These are phyloP conservation scores for Aspergillus fijiensis DNA, from an alignment of 2,329 filamentous ascomycete species.

Conservation along the genomic window DNA sequence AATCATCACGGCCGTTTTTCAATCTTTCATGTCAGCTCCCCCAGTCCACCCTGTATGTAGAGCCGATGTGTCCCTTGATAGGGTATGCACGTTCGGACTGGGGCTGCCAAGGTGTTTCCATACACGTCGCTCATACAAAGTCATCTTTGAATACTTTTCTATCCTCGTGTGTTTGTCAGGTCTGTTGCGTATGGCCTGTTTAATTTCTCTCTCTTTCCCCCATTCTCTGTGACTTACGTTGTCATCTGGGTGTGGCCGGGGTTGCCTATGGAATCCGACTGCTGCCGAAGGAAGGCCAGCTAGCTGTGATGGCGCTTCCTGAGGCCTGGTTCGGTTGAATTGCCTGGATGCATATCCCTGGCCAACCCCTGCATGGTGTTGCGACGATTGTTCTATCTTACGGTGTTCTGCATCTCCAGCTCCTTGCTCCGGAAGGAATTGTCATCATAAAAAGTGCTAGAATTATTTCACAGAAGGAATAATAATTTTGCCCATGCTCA, in stretches of 20 bases:
- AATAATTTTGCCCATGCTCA: neutral
- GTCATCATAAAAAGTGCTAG: conserved; percentile 20
- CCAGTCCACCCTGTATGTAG: conserved; percentile 23
- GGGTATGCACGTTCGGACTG: conserved; percentile 21
- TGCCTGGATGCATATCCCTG: conserved; percentile 10
- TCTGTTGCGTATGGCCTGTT: neutral
- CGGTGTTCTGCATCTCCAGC: conserved; percentile 13
- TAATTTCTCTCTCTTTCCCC: conserved; percentile 2
- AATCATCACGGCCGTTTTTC: conserved; percentile 19
- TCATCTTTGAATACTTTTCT: neutral
- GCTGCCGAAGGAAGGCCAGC: neutral
- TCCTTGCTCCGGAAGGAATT: conserved; percentile 17
- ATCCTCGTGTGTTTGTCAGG: conserved; percentile 6
- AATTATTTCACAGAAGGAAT: conserved; percentile 1
- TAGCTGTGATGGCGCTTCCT: conserved; percentile 4
- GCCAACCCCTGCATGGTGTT: conserved; percentile 10
- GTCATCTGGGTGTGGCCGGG: conserved; percentile 14
- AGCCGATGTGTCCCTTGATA: conserved; percentile 18
- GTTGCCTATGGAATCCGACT: conserved; percentile 8
- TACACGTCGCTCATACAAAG: neutral
- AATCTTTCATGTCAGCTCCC: conserved; percentile 17
- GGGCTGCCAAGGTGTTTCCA: conserved; percentile 13
- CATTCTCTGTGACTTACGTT: neutral
- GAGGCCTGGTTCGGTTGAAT: neutral
- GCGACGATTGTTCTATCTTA: conserved; percentile 11